Conservation (phyloP, 1,284 basidiomycete genomes). For the Sphagnurus paluster region DNA sequence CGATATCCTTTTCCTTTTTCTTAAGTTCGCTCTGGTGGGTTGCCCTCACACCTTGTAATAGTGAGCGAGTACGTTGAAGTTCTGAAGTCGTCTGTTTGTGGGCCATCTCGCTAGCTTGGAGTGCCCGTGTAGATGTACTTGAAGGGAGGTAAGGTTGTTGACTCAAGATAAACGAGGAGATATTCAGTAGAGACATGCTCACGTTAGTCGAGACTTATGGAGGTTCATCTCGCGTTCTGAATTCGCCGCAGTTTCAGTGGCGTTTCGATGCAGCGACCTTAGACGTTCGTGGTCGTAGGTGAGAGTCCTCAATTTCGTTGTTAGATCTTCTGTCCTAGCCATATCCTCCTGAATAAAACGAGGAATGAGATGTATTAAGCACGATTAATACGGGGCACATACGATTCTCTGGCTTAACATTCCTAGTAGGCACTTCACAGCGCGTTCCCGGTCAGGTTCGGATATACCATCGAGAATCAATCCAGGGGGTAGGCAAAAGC, state of each 20-base stretch:
- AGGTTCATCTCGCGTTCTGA: slow-evolving; percentile 74
- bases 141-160: slow-evolving; percentile 5
- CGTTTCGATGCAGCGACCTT: slow-evolving; percentile 57
- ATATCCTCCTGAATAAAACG: slow-evolving; percentile 67
- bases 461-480: slow-evolving; percentile 62
- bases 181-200: slow-evolving; percentile 35
- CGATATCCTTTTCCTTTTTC: slow-evolving; percentile 80
- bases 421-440: slow-evolving; percentile 75
- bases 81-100: slow-evolving; percentile 71
- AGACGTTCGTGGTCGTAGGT: slow-evolving; percentile 85
- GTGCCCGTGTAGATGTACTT: slow-evolving; percentile 53
- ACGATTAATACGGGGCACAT: slow-evolving; percentile 32
- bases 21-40: slow-evolving; percentile 75
- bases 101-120: slow-evolving; percentile 59
- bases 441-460: slow-evolving; percentile 59
- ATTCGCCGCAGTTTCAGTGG: slow-evolving; percentile 58
- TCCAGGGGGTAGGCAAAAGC: slow-evolving; percentile 67
- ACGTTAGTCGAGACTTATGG: slow-evolving; percentile 72
- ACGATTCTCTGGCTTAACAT: slow-evolving; percentile 81
- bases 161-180: background rate
- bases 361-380: background rate
- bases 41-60: slow-evolving; percentile 64
- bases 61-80: slow-evolving; percentile 64
- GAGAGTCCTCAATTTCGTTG: slow-evolving; percentile 74
- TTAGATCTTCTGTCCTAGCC: slow-evolving; percentile 73